Evolutionary conservation across 129 eudicot genomes (phyloP).

Genomic region (Lactuca saligna): DNA sequence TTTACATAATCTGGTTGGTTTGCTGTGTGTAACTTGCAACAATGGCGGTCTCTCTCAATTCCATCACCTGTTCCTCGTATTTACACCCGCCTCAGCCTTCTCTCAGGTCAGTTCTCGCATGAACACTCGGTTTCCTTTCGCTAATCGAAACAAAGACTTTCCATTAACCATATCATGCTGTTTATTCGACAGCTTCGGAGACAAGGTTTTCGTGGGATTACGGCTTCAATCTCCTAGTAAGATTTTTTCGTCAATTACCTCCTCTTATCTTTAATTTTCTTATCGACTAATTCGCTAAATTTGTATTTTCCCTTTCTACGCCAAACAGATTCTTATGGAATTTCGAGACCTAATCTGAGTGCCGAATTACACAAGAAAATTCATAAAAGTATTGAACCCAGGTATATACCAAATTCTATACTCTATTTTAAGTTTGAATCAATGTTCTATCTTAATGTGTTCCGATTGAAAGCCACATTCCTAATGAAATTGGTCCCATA

Average conservation of each 20-base stretch:
- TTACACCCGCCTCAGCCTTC: conserved; percentile 55
- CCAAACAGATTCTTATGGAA: conserved; percentile 51
- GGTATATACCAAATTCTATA: conserved; percentile 37
- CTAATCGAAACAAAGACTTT: background rate
- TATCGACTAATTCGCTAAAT: background rate
- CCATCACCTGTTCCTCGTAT: conserved; percentile 47
- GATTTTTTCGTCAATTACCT: background rate
- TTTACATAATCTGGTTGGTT: conserved; percentile 4
- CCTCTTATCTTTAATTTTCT: background rate
- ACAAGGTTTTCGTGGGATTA: conserved; percentile 72
- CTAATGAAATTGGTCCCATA: background rate
- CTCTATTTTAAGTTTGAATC: conserved; percentile 6
- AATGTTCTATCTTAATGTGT: background rate
- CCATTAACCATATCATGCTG: conserved; percentile 12
- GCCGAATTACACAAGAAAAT: conserved; percentile 61
- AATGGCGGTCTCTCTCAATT: conserved; percentile 44
- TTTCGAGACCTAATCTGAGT: conserved; percentile 53
- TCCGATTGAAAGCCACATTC: background rate
- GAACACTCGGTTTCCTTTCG: background rate
- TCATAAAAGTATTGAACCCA: conserved; percentile 51
- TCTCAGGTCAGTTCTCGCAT: conserved; percentile 43
- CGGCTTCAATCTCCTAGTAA: conserved; percentile 66
- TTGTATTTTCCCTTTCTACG: background rate
- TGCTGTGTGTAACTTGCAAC: conserved; percentile 20
- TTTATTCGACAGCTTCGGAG: conserved; percentile 45